These are phyloP conservation scores for Quercus aquifolioides DNA, from an alignment of 306 rosid species.

Conservation along the genomic window DNA sequence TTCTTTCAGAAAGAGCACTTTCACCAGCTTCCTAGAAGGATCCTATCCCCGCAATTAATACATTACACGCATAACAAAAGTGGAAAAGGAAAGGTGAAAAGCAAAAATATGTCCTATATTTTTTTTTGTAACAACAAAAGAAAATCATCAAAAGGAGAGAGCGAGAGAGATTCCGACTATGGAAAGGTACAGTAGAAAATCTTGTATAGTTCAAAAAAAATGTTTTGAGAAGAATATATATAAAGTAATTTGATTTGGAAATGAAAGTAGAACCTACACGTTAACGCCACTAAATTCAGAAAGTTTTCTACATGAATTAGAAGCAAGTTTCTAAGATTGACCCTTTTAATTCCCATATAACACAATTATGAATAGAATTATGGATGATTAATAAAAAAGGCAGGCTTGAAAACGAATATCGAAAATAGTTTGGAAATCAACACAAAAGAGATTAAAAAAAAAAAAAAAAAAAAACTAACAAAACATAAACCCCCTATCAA, in stretches of 20 bases:
- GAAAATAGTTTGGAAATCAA: too few relatives aligned
- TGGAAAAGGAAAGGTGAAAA: slow-evolving; percentile 23
- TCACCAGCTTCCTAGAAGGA: slow-evolving; percentile 72
- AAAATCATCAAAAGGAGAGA: neutral
- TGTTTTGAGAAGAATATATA: neutral
- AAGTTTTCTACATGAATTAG: too few relatives aligned
- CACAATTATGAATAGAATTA: too few relatives aligned
- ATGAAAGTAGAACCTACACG: neutral
- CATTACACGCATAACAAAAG: slow-evolving; percentile 12
- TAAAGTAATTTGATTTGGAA: neutral
- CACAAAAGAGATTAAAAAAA: too few relatives aligned
- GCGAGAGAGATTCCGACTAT: neutral
- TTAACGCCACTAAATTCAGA: neutral
- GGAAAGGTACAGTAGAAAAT: neutral
- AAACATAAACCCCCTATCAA: too few relatives aligned
- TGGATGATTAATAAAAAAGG: too few relatives aligned
- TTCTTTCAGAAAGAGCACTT: slow-evolving; percentile 50
- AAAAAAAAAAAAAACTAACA: too few relatives aligned
- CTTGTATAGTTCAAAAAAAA: neutral
- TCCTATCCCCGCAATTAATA: slow-evolving; percentile 42
- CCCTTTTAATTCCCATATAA: too few relatives aligned
- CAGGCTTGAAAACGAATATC: too few relatives aligned
- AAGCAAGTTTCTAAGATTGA: too few relatives aligned
- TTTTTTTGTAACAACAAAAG: neutral
- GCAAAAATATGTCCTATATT: slow-evolving; percentile 1